Base-by-base conservation (phyloP, 2,329 filamentous ascomycete species). In the Apiospora saccharicola region DNA sequence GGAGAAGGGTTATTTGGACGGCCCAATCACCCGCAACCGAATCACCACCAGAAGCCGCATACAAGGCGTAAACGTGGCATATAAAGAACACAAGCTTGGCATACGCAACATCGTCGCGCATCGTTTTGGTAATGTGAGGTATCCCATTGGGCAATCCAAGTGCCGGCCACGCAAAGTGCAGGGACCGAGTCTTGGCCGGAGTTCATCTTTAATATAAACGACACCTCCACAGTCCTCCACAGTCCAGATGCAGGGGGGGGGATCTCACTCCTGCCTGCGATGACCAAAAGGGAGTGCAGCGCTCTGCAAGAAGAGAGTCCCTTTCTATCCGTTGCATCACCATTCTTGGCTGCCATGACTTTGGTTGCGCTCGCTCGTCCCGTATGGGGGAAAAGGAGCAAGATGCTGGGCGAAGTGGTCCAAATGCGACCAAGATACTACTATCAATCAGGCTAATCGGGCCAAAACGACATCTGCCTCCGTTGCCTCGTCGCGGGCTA, bases 381-480 rank as follows among this genome's bases (percentile, higher is more conserved):
- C 24, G 24, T 53, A 53, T 53, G 24, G 13, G 30, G 51, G 26
- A 34, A 57, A 53, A 30, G 13, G 51, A 16, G 13, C 12, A 14
- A 57, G 26, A 34, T 13, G 24, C 8, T 41, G 37, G 37, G 37
- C 6, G 37, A 19, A 24, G 26, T 34, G 30, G 53, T 37, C 30
- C 53, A 61, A 10, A 61, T 61, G 16, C 53, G 19, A 61, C 53
- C 53, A 61, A 61, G 30, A 37, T 3, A 4, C 4, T 30, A 30
- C 26, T 30, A 22, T 3, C 30, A 37, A 37, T 61, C 53, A 61
- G 53, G 53, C 53, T 61, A 61, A 61, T 61, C 53, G 53, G 53
- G 53, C 30, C 53, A 19, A 61, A 61, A 61, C 16, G 30, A n/a
- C 53, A 16, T 30, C 53, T 10, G 53, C 53, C 16, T 61, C 53